These are phyloP conservation scores for Camellia lanceoleosa DNA, from an alignment of 148 eudicot genomes.

Conservation along the genomic window DNA sequence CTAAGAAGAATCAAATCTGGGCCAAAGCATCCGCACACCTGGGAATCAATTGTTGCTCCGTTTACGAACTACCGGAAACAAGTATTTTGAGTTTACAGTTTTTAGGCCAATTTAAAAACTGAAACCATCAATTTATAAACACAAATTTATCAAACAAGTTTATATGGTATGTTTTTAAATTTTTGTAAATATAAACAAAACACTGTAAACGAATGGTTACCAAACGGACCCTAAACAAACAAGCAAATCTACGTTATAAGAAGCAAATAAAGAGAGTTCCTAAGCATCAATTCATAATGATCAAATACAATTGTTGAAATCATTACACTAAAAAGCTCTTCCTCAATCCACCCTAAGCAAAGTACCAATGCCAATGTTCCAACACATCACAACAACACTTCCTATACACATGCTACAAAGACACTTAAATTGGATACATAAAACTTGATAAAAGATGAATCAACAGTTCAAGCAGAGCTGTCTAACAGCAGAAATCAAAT, in stretches of 20 bases:
- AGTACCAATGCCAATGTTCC: neutral
- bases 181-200: too few relatives aligned
- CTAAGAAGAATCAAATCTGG: too few relatives aligned
- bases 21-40: too few relatives aligned
- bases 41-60: too few relatives aligned
- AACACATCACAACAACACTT: conserved; percentile 6
- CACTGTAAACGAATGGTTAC: too few relatives aligned
- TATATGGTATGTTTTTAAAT: too few relatives aligned
- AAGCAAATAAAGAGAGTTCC: neutral
- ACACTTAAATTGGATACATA: conserved; percentile 9
- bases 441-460: neutral
- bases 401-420: conserved; percentile 14
- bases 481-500: conserved; percentile 13
- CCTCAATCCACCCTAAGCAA: neutral
- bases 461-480: neutral
- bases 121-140: too few relatives aligned
- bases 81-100: too few relatives aligned
- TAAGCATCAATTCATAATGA: neutral
- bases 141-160: too few relatives aligned
- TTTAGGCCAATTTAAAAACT: too few relatives aligned
- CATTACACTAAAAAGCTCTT: neutral
- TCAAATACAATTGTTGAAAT: neutral
- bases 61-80: too few relatives aligned
- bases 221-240: neutral
- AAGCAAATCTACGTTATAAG: neutral